Base-by-base conservation (phyloP, 257 asterid species). In the Nicotiana obtusifolia region DNA sequence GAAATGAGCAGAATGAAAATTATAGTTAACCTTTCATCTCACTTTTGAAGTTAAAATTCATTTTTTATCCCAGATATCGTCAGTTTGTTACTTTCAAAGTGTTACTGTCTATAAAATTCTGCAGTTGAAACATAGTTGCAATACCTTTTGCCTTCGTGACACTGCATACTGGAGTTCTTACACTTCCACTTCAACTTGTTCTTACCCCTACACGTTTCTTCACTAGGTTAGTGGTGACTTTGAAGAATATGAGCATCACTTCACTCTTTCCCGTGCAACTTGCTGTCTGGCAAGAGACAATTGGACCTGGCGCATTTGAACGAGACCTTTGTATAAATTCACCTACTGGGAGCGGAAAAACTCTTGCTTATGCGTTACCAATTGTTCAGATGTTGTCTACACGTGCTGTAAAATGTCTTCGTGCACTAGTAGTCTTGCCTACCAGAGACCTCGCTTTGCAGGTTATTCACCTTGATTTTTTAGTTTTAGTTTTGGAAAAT, bases 261-360 rank as follows among this genome's bases (percentile, higher is more conserved):
- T 91, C 97, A 22, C 90, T 95, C 78, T 93, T 93, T 84, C 97
- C 98, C 0, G 97, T 92, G 82, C 99, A 95, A 91, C 87, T 93
- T 84, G 93, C 94, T 60, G 97, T 91, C 24, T 95, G 99, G 99
- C 97, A 91, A 13, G 98, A 95, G 88, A 93, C 97, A 8, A 86
- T 92, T 75, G 99, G 98, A 52, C 98, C 99, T 59, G 97, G 97
- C 81, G 91, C 88, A 24, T 95, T 91, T 37, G 91, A 87, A 79
- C 88, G 99, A 49, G 99, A 95, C 77, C 89, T 95, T 78, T 95
- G 98, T 85, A 86, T 93, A 84, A 93, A 90, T 82, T 91, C 99
- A 28, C 98, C 97, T 7, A 95, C 99, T 3, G 99, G 99, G 73
- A 95, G 98, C 53, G 99, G 99, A 64, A 95, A 95, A 86, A 95